Percentiles rank a stretch among this genome's conserved stretches.
These are phyloP conservation scores for Aphanomyces stellatus DNA, from an alignment of 352 stramenopile genomes.

Conservation along the genomic window DNA sequence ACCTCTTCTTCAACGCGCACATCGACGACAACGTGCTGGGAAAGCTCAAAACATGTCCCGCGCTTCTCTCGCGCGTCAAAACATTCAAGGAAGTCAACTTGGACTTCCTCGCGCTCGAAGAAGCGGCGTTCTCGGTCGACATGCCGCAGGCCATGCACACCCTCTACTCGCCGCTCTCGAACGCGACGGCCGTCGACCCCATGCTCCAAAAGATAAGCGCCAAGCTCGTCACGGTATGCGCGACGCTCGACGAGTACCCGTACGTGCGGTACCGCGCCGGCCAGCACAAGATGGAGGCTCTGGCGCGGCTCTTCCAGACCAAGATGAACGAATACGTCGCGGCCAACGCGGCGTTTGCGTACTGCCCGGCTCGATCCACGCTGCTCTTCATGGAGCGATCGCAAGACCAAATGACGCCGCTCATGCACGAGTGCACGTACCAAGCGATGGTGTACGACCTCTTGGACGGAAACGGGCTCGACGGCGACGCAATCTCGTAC, in stretches of 20 bases:
- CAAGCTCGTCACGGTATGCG: constrained; percentile 94
- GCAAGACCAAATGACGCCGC: constrained; percentile 89
- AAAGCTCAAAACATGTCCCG: constrained; percentile 79
- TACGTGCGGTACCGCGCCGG: constrained; percentile 89
- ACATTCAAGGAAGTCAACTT: constrained; percentile 94
- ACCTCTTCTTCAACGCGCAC: constrained; percentile 91
- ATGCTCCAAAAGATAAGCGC: constrained; percentile 64
- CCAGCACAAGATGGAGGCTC: constrained; percentile 67
- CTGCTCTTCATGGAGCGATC: constrained; percentile 93
- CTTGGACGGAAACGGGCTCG: constrained; percentile 56
- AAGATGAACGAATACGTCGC: constrained; percentile 95
- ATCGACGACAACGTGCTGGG: constrained; percentile 66
- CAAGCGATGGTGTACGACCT: constrained; percentile 96
- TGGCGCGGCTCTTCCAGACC: constrained; percentile 89
- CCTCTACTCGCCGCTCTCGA: constrained; percentile 61
- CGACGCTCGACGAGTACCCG: constrained; percentile 95
- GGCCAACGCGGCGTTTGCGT: constrained; percentile 87
- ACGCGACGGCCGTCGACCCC: constrained; percentile 31
- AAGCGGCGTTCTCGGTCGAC: constrained; percentile 91
- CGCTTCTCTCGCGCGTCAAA: constrained; percentile 71
- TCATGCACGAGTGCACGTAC: constrained; percentile 98
- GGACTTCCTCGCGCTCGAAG: constrained; percentile 93
- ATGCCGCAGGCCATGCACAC: constrained; percentile 71
- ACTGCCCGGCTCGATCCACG: constrained; percentile 81
- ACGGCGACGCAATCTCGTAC: constrained; percentile 92